Conservation (phyloP, 208 protist genomes). For the Acanthamoeba lenticulata region DNA sequence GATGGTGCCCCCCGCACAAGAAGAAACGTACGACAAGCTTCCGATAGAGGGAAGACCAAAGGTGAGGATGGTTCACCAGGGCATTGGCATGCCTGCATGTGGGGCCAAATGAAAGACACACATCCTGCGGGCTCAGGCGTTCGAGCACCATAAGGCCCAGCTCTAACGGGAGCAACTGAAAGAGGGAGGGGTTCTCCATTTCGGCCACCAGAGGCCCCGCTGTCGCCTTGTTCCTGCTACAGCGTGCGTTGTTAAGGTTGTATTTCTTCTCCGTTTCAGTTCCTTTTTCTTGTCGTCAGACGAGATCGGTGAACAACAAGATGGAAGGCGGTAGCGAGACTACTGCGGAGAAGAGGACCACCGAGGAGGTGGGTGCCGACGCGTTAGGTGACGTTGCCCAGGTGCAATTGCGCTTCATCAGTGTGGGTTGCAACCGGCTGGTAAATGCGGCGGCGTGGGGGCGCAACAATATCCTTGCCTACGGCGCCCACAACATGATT, state of each 20-base stretch:
- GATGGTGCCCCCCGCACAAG: no score
- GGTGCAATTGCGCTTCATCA: slow-evolving; percentile 62
- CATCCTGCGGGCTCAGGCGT: background rate
- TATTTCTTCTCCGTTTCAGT: no score
- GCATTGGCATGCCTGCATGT: background rate
- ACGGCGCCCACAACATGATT: slow-evolving; percentile 73
- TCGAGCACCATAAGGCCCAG: slow-evolving; percentile 7
- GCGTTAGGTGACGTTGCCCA: background rate
- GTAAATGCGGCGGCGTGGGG: slow-evolving; percentile 75
- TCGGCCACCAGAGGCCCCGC: no score
- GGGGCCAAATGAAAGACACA: background rate
- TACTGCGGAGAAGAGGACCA: no score
- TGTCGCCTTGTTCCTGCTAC: no score
- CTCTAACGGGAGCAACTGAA: background rate
- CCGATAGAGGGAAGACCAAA: background rate
- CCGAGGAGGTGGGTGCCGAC: no score
- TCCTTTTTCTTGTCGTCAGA: no score
- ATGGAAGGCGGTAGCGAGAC: no score
- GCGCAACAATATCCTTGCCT: slow-evolving; percentile 71
- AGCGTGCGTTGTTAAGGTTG: no score
- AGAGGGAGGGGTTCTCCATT: no score
- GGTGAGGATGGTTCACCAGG: background rate
- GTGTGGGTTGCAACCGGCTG: slow-evolving; percentile 73
- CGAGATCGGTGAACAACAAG: no score
- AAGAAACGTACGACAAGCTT: background rate